Evolutionary conservation across 306 rosid species (phyloP).

Genomic region (Rosa rugosa): DNA sequence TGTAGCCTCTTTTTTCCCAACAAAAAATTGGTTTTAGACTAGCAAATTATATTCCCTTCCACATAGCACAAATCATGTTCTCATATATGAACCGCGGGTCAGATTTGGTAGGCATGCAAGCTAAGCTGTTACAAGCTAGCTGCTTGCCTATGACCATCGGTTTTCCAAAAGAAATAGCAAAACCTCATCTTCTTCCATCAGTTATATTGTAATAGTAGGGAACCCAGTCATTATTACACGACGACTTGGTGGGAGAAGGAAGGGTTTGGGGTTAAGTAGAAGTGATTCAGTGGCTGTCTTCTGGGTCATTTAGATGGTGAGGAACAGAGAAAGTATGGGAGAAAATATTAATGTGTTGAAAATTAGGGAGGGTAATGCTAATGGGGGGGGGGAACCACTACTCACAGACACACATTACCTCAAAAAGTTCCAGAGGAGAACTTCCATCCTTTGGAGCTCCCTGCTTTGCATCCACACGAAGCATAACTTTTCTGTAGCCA

Average conservation of each 20-base stretch:
- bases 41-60: slow-evolving; percentile 1
- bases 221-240: background rate
- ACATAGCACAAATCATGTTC: background rate
- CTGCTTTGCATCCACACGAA: slow-evolving; percentile 95
- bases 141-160: background rate
- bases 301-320: background rate
- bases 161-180: background rate
- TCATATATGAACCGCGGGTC: background rate
- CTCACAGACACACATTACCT: no score
- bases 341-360: background rate
- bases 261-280: background rate
- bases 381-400: no score
- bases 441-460: slow-evolving; percentile 95
- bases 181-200: background rate
- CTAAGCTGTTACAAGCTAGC: background rate
- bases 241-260: slow-evolving; percentile 1
- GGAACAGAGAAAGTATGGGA: background rate
- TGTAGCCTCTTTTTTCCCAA: background rate
- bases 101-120: background rate
- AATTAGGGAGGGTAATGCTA: background rate
- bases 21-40: background rate
- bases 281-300: background rate
- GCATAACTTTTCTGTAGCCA: slow-evolving; percentile 79
- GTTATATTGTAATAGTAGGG: background rate
- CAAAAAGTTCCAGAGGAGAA: slow-evolving; percentile 82